Base-by-base conservation (phyloP, 2,329 filamentous ascomycete species). In the Trichoderma aggressivum region DNA sequence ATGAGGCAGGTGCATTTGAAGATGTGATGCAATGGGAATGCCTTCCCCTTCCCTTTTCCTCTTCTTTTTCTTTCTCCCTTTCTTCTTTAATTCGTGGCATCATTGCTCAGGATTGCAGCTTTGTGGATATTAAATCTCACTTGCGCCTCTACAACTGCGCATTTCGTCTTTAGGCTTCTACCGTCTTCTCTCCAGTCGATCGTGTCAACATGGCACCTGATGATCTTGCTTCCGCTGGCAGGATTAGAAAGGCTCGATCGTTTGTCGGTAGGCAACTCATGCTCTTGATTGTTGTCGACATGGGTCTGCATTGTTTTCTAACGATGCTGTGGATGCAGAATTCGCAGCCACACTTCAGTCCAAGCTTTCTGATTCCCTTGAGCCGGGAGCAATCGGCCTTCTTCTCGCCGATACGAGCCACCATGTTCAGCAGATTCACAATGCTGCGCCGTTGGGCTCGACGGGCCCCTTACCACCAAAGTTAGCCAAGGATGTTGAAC, bases 401-500 rank as follows among this genome's bases (percentile, higher is more conserved):
- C 75, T 83, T 16, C 71, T 78, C 7, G 76, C 75, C 8, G 79
- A 80, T 24, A 70, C 82, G 10, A 73, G 74, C 3, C 74, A 75
- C 39, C 75, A 79, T 21, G 75, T 80, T 32, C 71, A 75, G 12
- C 72, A 74, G 5, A 72, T 75, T 34, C 77, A 74, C 14, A 39
- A 50, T 28, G 58, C 78, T 3, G 34, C 70, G 26, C 18, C 71
- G 60, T 8, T 69, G 28, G n/a, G 43, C 14, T 43, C 53, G 10
- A 30, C 55, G 10, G 14, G 21, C 16, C 53, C 16, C 18, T 50
- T 71, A 36, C 30, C 71, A 21, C 18, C 55, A 4, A 62, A 65
- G n/a, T 21, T 30, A 3, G 71, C 72, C 5, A 76, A 73, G 39
- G 84, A 87, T 6, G 80, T 93, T 3, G 90, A 92, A 72, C 78